These are phyloP conservation scores for Brassica juncea DNA, from an alignment of 345 rosid genomes.

Conservation along the genomic window DNA sequence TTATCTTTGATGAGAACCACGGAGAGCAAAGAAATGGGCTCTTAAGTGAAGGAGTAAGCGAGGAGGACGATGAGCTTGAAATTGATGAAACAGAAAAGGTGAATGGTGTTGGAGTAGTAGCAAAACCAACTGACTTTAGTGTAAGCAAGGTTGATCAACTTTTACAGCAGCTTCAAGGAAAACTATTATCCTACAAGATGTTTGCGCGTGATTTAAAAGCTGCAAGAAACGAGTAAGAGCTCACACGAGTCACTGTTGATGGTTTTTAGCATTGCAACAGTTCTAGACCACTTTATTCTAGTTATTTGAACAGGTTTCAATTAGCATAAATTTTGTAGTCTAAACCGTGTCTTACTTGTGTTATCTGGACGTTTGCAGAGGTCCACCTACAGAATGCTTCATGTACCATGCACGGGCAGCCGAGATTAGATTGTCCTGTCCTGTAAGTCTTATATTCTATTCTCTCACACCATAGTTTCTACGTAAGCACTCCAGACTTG, in stretches of 20 bases:
- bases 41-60: conserved; percentile 16
- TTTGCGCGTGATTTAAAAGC: conserved; percentile 98
- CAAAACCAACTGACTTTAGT: conserved; percentile 57
- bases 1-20: conserved; percentile 26
- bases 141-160: conserved; percentile 72
- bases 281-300: background rate
- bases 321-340: conserved; percentile 1
- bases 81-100: conserved; percentile 30
- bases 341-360: conserved; percentile 13
- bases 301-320: background rate
- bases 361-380: conserved; percentile 55
- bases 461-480: background rate
- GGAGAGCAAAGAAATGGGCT: conserved; percentile 39
- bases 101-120: conserved; percentile 44
- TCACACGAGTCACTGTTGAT: conserved; percentile 7
- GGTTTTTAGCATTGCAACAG: background rate
- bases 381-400: conserved; percentile 93
- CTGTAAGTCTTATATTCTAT: conserved; percentile 45
- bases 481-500: background rate
- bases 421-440: conserved; percentile 57
- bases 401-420: conserved; percentile 87
- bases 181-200: conserved; percentile 70
- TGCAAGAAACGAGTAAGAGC: conserved; percentile 81
- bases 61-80: conserved; percentile 40
- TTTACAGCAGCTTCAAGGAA: conserved; percentile 79